Evolutionary conservation across 345 rosid species (phyloP).

Genomic region (Pseudoturritis turrita): DNA sequence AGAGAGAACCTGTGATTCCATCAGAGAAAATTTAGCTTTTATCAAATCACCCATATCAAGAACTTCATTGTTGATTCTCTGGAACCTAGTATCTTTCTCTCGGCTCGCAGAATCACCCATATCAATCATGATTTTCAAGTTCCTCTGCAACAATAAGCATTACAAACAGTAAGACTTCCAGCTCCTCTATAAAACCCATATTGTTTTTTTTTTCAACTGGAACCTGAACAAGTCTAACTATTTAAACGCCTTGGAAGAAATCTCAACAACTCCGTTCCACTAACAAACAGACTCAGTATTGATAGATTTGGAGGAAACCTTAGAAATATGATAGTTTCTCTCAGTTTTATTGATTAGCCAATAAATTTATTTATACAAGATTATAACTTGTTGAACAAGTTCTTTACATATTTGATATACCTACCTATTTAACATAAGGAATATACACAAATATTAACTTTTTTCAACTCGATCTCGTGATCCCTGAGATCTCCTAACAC

Average conservation of each 20-base stretch:
- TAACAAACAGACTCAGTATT: neutral
- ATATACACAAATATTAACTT: too few species aligned
- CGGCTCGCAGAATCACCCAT: constrained; percentile 61
- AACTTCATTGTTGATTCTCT: constrained; percentile 78
- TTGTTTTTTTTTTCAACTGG: neutral
- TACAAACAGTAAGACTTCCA: neutral
- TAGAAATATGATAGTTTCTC: too few species aligned
- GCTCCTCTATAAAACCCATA: neutral
- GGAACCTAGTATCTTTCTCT: constrained; percentile 79
- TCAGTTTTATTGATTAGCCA: too few species aligned
- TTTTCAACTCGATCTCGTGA: too few species aligned
- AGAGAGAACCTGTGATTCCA: constrained; percentile 25
- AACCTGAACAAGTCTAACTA: neutral
- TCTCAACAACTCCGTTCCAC: neutral
- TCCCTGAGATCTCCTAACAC: too few species aligned
- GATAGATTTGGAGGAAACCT: too few species aligned
- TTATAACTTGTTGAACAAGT: too few species aligned
- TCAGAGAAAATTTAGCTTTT: constrained; percentile 31
- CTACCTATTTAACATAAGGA: too few species aligned
- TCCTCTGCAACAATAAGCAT: constrained; percentile 52
- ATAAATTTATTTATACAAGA: too few species aligned
- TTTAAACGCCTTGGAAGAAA: neutral
- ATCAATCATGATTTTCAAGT: constrained; percentile 76
- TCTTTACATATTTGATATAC: too few species aligned
- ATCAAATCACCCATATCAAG: constrained; percentile 81